A percentile compares a stretch with the other conserved stretches of the same genome.
Evolutionary conservation across 345 rosid species (phyloP).

Genomic region (Eucalyptus polyanthemos): DNA sequence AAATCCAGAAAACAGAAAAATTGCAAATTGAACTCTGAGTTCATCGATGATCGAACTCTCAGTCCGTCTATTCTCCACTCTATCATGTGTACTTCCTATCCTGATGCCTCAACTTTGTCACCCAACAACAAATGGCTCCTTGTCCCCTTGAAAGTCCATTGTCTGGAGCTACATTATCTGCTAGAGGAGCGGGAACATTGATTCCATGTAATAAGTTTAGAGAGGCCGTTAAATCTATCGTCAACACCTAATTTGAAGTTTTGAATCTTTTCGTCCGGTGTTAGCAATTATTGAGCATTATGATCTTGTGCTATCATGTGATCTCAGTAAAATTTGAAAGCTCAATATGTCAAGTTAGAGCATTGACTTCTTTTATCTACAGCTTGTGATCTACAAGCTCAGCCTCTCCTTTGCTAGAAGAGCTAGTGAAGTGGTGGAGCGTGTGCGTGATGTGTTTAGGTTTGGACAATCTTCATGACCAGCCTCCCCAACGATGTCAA

Average conservation of each 20-base stretch:
- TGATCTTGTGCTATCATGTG: too few species aligned
- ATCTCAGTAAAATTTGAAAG: too few species aligned
- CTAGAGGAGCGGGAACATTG: too few species aligned
- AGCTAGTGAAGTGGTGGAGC: not conserved
- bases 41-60: not conserved
- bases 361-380: too few species aligned
- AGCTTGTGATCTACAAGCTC: not conserved
- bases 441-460: slow-evolving; percentile 14
- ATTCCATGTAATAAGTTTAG: too few species aligned
- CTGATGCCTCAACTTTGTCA: not conserved
- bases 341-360: too few species aligned
- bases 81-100: not conserved
- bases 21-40: not conserved
- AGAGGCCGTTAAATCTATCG: too few species aligned
- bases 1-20: too few species aligned
- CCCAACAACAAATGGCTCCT: not conserved
- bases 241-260: too few species aligned
- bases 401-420: not conserved
- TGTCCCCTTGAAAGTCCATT: not conserved
- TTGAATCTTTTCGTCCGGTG: too few species aligned
- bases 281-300: too few species aligned
- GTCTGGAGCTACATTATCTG: too few species aligned
- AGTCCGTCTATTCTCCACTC: not conserved
- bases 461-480: slow-evolving; percentile 79
- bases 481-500: not conserved